Evolutionary conservation across 208 protist species (phyloP).

Genomic region (Novymonas esmeraldas): DNA sequence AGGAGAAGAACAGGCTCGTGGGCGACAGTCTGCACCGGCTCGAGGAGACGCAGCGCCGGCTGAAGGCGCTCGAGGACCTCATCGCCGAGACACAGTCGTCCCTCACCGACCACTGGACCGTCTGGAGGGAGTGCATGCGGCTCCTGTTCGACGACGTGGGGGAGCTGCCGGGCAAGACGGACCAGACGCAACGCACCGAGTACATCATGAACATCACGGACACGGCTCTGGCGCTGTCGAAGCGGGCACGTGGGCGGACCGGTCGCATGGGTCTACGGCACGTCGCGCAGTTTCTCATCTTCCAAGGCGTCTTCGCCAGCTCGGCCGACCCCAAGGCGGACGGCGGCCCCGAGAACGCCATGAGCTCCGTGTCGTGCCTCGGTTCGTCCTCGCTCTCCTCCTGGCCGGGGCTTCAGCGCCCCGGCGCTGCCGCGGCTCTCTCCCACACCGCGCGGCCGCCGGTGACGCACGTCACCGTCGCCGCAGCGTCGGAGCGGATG

Average conservation of each 20-base stretch:
- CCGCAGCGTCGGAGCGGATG: background rate
- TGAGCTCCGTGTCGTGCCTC: background rate
- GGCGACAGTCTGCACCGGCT: conserved; percentile 42
- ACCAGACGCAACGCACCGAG: conserved; percentile 29
- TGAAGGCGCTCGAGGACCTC: conserved; percentile 55
- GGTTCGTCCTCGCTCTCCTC: background rate
- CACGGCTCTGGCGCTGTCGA: conserved; percentile 51
- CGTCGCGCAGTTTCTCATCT: conserved; percentile 54
- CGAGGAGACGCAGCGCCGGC: conserved; percentile 46
- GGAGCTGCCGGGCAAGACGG: conserved; percentile 30
- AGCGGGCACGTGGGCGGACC: conserved; percentile 61
- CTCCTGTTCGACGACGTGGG: conserved; percentile 71
- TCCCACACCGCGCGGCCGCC: background rate
- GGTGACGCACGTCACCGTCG: background rate
- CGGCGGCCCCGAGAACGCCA: background rate
- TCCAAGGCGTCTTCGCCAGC: conserved; percentile 25
- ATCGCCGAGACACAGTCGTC: conserved; percentile 59
- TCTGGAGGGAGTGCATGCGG: conserved; percentile 59
- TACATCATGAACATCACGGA: conserved; percentile 87
- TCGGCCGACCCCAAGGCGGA: conserved; percentile 6
- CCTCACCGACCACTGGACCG: conserved; percentile 65
- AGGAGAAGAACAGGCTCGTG: conserved; percentile 69
- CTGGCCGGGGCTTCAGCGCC: background rate
- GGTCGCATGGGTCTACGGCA: conserved; percentile 57
- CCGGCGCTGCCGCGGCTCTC: background rate